Base-by-base conservation (phyloP, 192 early-diverging fungal species). In the Coemansia sp. region DNA sequence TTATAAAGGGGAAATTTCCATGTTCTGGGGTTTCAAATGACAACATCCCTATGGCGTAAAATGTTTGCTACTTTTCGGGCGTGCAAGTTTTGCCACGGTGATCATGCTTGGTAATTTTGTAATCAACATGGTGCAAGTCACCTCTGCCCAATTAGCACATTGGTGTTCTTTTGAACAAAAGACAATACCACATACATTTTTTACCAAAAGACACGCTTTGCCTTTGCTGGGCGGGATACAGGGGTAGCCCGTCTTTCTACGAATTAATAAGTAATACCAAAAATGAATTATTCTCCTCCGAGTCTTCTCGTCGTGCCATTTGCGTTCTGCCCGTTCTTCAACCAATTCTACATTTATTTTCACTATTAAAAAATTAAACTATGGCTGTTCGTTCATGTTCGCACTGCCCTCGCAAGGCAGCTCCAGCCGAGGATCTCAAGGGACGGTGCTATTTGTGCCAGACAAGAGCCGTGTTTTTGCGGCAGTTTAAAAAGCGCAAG, bases 381-480 rank as follows among this genome's bases (percentile, higher is more conserved):
- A 54, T 54, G 52, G 10, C 52, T 34, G 28, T 28, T 28, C 12
- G 25, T 34, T 54, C 6, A 23, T 54, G 52, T n/a, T 26, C 23
- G n/a, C 52, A 54, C 22, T 54, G 52, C 52, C 3, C 25, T 28
- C 26, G 52, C 3, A 54, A 17, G 52, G 52, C 17, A 25, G 23
- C 15, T 25, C 52, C 17, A 0, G 52, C 52, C 22, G 52, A 54
- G 12, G 52, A 54, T 17, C 11, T 54, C 1, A 54, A 54, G 28
- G 52, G 52, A 0, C 52, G 52, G 5, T 54, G 52, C 14, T 12
- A 4, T 28, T 28, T 54, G n/a, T 54, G 52, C 52, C 52, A 54
- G n/a, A 54, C 52, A 54, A 54, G 34, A 7, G 5, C 21, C 40
- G 40, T 42, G 40, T 42, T 15, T 42, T 15, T 42, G 40, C 40